Evolutionary conservation across 2,329 filamentous ascomycete genomes (phyloP), one percentile per base, ranked within the genome.

Genomic region (Ceratocystis smalleyi): DNA sequence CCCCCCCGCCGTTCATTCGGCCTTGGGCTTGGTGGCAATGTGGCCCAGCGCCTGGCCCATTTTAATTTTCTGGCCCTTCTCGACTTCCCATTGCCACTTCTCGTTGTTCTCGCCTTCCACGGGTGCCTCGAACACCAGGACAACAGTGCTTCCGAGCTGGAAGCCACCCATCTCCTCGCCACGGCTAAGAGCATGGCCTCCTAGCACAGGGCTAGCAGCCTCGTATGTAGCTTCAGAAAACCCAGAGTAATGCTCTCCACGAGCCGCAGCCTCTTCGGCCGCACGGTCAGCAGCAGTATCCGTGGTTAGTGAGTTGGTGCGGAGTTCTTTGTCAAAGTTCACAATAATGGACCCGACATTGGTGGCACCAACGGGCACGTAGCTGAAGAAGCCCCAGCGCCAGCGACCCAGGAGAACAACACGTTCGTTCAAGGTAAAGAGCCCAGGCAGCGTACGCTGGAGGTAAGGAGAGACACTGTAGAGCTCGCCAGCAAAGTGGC

Each of bases 81-180:
- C 83, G 60, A 97, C 87, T 32, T 79, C 81, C 92, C 94, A 99
- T 67, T 80, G 82, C 82, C 90, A 97, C 47, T 67, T 65, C 43
- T 64, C 62, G n/a, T 59, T 62, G 22, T 64, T 62, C 51, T 67
- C 62, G 0, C 59, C 57, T 30, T 65, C 82, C 64, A 85, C 83
- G 0, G 94, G 94, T 12, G 94, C 94, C 76, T 99, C 95, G 72
- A 99, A 99, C 0, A 99, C 91, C 62, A 99, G 78, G 47, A 99
- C 94, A 69, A 99, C 86, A 0, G 92, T 96, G 73, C 90, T 96
- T 22, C 94, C 94, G 2, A 99, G 80, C 77, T 95, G 90, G 76
- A 99, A 99, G 0, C 94, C 95, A 64, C 94, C 94, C 91, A 99
- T 97, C 75, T 99, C 94, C 72, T 97, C 92, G 43, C 94, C 94